A percentile compares a stretch with the other conserved stretches of the same genome.
Evolutionary conservation across 2,329 filamentous ascomycete genomes (phyloP).

Genomic region (Sporothrix mexicana): DNA sequence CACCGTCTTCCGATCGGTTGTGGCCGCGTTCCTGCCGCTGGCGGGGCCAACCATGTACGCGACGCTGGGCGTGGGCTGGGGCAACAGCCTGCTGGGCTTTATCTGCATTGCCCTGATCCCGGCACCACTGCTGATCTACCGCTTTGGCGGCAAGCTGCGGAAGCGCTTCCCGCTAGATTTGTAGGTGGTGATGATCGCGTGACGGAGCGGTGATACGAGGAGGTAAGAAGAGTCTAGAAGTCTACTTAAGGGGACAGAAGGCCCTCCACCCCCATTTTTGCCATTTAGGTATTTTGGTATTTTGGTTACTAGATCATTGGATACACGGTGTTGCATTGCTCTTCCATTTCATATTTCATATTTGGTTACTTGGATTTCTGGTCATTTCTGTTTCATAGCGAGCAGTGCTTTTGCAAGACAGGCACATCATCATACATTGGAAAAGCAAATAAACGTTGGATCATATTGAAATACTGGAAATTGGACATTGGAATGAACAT

Average conservation of each 20-base stretch:
- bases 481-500: no score
- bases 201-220: neutral
- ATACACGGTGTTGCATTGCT: neutral
- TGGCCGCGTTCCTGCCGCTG: slow-evolving; percentile 64
- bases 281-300: neutral
- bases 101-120: slow-evolving; percentile 58
- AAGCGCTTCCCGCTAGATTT: slow-evolving; percentile 34
- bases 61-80: slow-evolving; percentile 57
- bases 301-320: neutral
- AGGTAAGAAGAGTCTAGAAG: neutral
- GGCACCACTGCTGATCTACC: slow-evolving; percentile 60
- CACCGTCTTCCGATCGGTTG: slow-evolving; percentile 60
- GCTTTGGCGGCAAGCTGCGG: slow-evolving; percentile 50
- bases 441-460: slow-evolving; percentile 4
- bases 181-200: neutral
- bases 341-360: neutral
- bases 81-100: slow-evolving; percentile 48
- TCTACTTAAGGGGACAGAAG: neutral
- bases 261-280: neutral
- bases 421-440: neutral
- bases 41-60: slow-evolving; percentile 62
- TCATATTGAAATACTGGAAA: neutral
- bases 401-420: neutral
- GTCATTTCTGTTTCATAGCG: neutral
- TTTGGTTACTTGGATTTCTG: neutral